Percentiles rank a stretch among this genome's conserved stretches.
These are phyloP conservation scores for Haberlea rhodopensis DNA, from an alignment of 257 asterid species.

Conservation along the genomic window DNA sequence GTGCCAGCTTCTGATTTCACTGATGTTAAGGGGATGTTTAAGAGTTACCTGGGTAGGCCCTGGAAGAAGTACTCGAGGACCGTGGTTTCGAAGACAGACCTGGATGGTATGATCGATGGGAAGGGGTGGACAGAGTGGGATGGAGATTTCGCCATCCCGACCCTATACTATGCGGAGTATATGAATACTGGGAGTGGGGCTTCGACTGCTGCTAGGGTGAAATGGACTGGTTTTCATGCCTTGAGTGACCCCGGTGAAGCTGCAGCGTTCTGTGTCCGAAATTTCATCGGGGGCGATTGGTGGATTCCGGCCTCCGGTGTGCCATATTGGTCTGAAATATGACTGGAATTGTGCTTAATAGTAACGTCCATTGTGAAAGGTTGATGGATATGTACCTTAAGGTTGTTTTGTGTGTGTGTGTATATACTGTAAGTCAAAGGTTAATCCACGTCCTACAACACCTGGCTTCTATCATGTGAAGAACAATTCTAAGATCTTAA, in stretches of 20 bases:
- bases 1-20: constrained; percentile 36
- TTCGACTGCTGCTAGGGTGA: constrained; percentile 40
- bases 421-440: too few relatives aligned
- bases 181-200: constrained; percentile 66
- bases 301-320: constrained; percentile 77
- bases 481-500: too few relatives aligned
- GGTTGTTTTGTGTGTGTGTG: too few relatives aligned
- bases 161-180: constrained; percentile 61
- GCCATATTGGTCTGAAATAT: constrained; percentile 47
- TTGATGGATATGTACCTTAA: not conserved
- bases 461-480: too few relatives aligned
- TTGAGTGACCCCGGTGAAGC: constrained; percentile 34
- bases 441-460: too few relatives aligned
- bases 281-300: constrained; percentile 52
- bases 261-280: constrained; percentile 33
- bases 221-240: constrained; percentile 70
- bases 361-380: not conserved
- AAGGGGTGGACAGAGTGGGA: constrained; percentile 66
- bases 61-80: constrained; percentile 66
- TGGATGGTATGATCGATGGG: constrained; percentile 51
- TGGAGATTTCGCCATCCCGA: constrained; percentile 54
- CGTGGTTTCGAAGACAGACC: constrained; percentile 43
- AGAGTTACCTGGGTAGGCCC: constrained; percentile 63
- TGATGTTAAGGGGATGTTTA: constrained; percentile 30
- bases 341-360: not conserved